Evolutionary conservation across 2,329 filamentous ascomycete species (phyloP).

Genomic region (Chrysoporthe cubensis): DNA sequence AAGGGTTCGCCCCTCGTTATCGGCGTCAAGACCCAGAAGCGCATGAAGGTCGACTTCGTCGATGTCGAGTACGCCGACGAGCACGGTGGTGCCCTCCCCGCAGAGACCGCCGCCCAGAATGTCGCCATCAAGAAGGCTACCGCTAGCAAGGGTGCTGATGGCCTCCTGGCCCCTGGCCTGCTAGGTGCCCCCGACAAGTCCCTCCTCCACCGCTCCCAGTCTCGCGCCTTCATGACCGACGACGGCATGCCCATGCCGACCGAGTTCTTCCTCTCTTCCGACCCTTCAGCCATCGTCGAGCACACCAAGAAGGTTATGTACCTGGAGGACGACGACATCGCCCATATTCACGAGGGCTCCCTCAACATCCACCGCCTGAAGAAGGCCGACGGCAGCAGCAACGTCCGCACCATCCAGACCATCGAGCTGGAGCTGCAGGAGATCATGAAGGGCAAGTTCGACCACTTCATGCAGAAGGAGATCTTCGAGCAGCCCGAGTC

Average conservation of each 20-base stretch:
- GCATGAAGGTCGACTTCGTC: constrained; percentile 99
- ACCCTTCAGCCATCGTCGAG: constrained; percentile 97
- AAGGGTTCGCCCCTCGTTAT: constrained; percentile 98
- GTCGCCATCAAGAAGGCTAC: constrained; percentile 91
- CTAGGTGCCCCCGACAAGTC: constrained; percentile 96
- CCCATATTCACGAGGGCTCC: constrained; percentile 98
- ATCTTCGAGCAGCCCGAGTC: constrained; percentile 99
- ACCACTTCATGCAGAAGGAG: constrained; percentile 99
- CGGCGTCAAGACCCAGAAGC: constrained; percentile 93
- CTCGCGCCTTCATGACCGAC: constrained; percentile 97
- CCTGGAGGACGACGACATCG: constrained; percentile 99
- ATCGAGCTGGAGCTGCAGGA: constrained; percentile 98
- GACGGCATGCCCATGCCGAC: constrained; percentile 97
- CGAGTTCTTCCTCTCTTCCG: constrained; percentile 98
- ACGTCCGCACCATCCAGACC: constrained; percentile 97
- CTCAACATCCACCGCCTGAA: constrained; percentile 98
- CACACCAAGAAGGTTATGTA: constrained; percentile 99
- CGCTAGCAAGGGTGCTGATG: constrained; percentile 70
- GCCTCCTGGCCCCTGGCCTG: constrained; percentile 70
- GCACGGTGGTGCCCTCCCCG: constrained; percentile 75
- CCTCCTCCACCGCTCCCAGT: constrained; percentile 96
- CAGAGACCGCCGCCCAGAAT: constrained; percentile 94
- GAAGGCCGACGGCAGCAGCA: constrained; percentile 95
- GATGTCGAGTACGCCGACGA: constrained; percentile 97
- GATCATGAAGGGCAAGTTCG: constrained; percentile 99